These are phyloP conservation scores for Phytopythium mirpurense DNA, from an alignment of 352 stramenopile genomes.

Conservation along the genomic window DNA sequence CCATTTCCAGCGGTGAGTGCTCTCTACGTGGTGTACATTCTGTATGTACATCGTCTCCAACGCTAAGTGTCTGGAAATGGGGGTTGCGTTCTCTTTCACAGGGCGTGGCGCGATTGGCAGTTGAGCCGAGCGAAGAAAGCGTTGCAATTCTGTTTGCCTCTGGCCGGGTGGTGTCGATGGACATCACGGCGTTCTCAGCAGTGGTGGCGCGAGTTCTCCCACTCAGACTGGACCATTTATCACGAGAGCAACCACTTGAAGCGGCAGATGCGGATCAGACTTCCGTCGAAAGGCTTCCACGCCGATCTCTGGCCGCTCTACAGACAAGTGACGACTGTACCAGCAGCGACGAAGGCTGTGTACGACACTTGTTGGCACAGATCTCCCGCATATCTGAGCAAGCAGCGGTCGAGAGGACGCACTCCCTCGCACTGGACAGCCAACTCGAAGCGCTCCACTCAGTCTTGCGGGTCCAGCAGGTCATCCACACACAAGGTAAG, in stretches of 20 bases:
- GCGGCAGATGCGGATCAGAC: neutral
- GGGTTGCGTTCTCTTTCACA: constrained; percentile 5
- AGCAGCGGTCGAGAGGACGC: constrained; percentile 16
- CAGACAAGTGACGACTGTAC: neutral
- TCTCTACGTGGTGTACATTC: neutral
- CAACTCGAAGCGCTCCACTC: constrained; percentile 38
- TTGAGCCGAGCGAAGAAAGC: constrained; percentile 8
- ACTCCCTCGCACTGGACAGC: constrained; percentile 31
- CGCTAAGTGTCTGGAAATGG: too few species aligned
- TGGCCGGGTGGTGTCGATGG: constrained; percentile 25
- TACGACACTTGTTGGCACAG: constrained; percentile 30
- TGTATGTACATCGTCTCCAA: too few species aligned
- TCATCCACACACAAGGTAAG: constrained; percentile 17
- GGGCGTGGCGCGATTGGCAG: constrained; percentile 24
- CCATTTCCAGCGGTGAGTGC: constrained; percentile 20
- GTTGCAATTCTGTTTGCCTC: constrained; percentile 34
- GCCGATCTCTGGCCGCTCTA: neutral
- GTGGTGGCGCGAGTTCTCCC: constrained; percentile 19
- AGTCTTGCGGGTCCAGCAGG: constrained; percentile 32
- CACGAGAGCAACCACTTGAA: neutral
- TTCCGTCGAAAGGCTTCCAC: neutral
- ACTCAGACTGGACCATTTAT: neutral
- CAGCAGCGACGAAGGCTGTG: constrained; percentile 13
- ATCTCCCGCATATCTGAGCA: constrained; percentile 33
- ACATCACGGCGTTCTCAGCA: constrained; percentile 8